These are phyloP conservation scores for Amanita muscaria DNA, from an alignment of 768 basidiomycete genomes.

Conservation along the genomic window DNA sequence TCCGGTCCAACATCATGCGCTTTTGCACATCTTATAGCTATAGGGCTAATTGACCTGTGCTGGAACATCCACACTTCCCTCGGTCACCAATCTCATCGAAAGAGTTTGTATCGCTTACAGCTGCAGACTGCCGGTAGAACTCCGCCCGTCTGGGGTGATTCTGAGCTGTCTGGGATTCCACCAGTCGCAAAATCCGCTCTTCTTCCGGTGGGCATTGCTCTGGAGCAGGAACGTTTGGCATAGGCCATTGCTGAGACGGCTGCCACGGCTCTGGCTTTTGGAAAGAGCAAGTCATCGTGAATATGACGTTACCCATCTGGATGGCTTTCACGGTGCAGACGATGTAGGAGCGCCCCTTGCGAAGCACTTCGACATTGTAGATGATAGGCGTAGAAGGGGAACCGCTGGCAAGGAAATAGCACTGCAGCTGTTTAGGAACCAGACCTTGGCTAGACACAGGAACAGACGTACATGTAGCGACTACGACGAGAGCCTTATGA, in stretches of 20 bases:
- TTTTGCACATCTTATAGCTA: constrained; percentile 50
- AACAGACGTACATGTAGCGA: constrained; percentile 69
- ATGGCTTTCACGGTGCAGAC: constrained; percentile 58
- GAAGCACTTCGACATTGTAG: constrained; percentile 68
- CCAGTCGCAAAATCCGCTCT: constrained; percentile 23
- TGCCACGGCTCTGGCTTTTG: constrained; percentile 74
- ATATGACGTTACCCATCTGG: constrained; percentile 39
- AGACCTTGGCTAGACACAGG: too few species aligned
- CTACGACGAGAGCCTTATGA: constrained; percentile 27
- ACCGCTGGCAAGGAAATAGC: constrained; percentile 74
- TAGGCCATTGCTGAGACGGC: constrained; percentile 56
- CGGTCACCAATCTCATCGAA: neutral
- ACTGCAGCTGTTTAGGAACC: too few species aligned
- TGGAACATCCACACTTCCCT: constrained; percentile 17
- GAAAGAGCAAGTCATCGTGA: constrained; percentile 73
- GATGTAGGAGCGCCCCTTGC: constrained; percentile 66
- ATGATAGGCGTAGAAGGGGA: constrained; percentile 67
- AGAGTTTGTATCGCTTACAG: constrained; percentile 16
- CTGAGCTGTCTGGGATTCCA: constrained; percentile 21
- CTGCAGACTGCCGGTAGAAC: constrained; percentile 22
- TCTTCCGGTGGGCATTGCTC: constrained; percentile 61
- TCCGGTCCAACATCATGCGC: constrained; percentile 32
- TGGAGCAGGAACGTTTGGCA: constrained; percentile 51
- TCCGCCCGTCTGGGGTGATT: constrained; percentile 26
- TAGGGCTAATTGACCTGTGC: constrained; percentile 64